Conservation (phyloP, 2,329 filamentous ascomycete genomes). For the Verticillium dahliae region DNA sequence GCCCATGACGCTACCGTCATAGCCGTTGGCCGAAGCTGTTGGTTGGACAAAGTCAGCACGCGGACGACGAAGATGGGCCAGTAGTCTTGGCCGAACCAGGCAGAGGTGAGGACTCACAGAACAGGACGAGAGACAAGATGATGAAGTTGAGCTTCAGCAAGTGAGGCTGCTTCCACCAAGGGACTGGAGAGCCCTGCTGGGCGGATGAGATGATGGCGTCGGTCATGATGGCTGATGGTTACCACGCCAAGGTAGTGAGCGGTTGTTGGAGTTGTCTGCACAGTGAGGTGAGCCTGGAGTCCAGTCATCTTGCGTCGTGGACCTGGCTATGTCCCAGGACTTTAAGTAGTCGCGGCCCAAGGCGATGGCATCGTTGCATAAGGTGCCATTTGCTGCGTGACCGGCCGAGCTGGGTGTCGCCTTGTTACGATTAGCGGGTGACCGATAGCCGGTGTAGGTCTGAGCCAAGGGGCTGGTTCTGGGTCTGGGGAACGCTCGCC, state of each 20-base stretch:
- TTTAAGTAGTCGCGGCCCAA: neutral
- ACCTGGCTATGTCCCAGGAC: neutral
- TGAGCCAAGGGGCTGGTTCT: neutral
- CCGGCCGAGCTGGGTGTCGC: neutral
- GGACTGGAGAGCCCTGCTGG: constrained; percentile 20
- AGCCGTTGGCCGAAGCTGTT: constrained; percentile 26
- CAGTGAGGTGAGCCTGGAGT: neutral
- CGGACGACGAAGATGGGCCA: neutral
- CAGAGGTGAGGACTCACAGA: neutral
- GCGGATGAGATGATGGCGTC: neutral
- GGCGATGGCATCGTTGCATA: neutral
- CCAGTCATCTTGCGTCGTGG: neutral
- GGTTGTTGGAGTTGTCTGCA: neutral
- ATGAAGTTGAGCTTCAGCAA: constrained; percentile 35
- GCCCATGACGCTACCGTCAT: constrained; percentile 35
- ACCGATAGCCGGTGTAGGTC: neutral
- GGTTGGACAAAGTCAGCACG: neutral
- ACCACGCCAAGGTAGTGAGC: neutral
- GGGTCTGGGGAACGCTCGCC: neutral
- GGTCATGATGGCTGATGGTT: neutral
- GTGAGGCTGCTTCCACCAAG: constrained; percentile 35
- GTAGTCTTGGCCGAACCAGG: neutral
- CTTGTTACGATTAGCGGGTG: neutral
- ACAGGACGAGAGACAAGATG: constrained; percentile 23
- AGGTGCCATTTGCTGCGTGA: neutral